phyloP scores from a whole-genome alignment of 257 asterid species.

The Handroanthus guayacan region DNA sequence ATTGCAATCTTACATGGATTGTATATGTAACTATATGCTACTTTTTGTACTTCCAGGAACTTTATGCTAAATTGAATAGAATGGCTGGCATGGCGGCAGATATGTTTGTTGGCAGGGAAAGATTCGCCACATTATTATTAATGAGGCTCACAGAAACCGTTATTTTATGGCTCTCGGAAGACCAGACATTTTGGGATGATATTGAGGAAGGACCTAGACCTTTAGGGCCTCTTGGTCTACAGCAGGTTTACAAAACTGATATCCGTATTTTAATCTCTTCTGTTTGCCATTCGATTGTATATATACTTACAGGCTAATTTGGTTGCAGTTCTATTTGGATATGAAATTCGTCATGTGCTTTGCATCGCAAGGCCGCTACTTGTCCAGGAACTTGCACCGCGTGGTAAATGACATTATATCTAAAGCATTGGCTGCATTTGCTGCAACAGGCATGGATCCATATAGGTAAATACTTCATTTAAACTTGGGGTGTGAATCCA shows the following conservation, averaged over 20 bases:
- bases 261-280: slow-evolving; percentile 23
- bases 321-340: slow-evolving; percentile 92
- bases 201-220: slow-evolving; percentile 91
- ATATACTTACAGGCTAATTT: slow-evolving; percentile 34
- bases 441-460: slow-evolving; percentile 94
- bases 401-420: slow-evolving; percentile 81
- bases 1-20: slow-evolving; percentile 8
- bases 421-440: slow-evolving; percentile 78
- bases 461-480: slow-evolving; percentile 60
- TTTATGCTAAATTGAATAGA: slow-evolving; percentile 84
- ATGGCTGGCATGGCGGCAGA: slow-evolving; percentile 88
- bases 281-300: slow-evolving; percentile 17
- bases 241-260: slow-evolving; percentile 69
- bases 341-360: slow-evolving; percentile 95
- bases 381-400: slow-evolving; percentile 93
- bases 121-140: slow-evolving; percentile 83
- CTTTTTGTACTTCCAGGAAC: slow-evolving; percentile 67
- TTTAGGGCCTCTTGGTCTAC: slow-evolving; percentile 88
- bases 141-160: slow-evolving; percentile 99
- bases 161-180: slow-evolving; percentile 94
- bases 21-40: slow-evolving; percentile 27
- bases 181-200: slow-evolving; percentile 97
- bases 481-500: slow-evolving; percentile 4
- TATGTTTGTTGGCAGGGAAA: slow-evolving; percentile 97
- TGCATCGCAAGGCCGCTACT: slow-evolving; percentile 94